Evolutionary conservation across 2,329 filamentous ascomycete genomes (phyloP).

Genomic region (Aspergillus sp.): DNA sequence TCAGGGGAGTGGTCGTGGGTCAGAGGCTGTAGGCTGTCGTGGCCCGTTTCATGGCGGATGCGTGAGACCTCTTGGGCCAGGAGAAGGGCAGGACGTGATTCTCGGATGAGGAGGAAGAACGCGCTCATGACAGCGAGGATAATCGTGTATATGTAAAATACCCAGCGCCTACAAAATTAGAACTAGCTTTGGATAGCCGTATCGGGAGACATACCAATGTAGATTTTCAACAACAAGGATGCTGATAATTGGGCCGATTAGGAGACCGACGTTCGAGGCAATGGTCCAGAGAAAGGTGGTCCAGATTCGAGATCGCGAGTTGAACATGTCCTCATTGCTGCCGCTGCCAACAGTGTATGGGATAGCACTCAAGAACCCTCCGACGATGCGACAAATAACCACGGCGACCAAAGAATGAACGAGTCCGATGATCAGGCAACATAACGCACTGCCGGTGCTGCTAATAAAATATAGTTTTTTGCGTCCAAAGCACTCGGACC

Average conservation of each 20-base stretch:
- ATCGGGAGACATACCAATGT: background rate
- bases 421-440: conserved; percentile 38
- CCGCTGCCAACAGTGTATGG: conserved; percentile 50
- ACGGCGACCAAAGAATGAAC: conserved; percentile 36
- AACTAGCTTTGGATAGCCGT: background rate
- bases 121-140: conserved; percentile 34
- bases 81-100: conserved; percentile 47
- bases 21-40: conserved; percentile 28
- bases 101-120: conserved; percentile 40
- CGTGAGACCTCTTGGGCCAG: conserved; percentile 35
- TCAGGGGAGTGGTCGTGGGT: conserved; percentile 43
- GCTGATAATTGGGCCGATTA: conserved; percentile 47
- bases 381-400: conserved; percentile 43
- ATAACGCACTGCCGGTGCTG: conserved; percentile 21
- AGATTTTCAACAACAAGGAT: conserved; percentile 35
- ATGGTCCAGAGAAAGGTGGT: conserved; percentile 47
- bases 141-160: conserved; percentile 46
- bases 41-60: conserved; percentile 28
- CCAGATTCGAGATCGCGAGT: conserved; percentile 47
- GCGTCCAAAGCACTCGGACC: conserved; percentile 37
- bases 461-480: conserved; percentile 33
- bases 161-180: conserved; percentile 41
- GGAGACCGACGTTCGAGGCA: conserved; percentile 44
- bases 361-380: conserved; percentile 49
- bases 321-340: conserved; percentile 53